A percentile compares a stretch with the other conserved stretches of the same genome.
Evolutionary conservation across 2,329 filamentous ascomycete species (phyloP).

Genomic region (Venturia nashicola): DNA sequence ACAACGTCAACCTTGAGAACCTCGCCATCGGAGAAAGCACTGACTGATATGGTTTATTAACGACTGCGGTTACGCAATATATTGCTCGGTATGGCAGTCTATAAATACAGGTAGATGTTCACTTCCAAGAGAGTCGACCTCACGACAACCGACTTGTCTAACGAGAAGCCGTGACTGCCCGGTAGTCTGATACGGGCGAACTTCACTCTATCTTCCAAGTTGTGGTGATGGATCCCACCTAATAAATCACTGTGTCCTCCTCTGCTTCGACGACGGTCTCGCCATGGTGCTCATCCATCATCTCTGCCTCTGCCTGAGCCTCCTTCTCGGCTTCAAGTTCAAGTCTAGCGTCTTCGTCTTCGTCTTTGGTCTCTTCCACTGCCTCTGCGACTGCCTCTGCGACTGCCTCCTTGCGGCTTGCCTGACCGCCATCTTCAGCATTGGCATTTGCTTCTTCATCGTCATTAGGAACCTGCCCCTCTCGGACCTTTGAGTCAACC

Average conservation of each 20-base stretch:
- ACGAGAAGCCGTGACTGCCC: not conserved
- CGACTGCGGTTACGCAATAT: too few relatives aligned
- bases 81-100: too few relatives aligned
- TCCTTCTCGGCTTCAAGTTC: constrained; percentile 13
- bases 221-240: constrained; percentile 18
- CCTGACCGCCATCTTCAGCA: constrained; percentile 36
- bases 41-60: too few relatives aligned
- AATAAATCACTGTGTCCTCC: constrained; percentile 89
- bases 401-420: not conserved
- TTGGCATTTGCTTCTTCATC: constrained; percentile 51
- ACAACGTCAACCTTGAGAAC: too few relatives aligned
- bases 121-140: too few relatives aligned
- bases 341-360: constrained; percentile 22
- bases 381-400: not conserved
- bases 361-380: not conserved
- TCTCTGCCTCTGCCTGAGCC: constrained; percentile 1
- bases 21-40: too few relatives aligned
- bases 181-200: not conserved
- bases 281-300: constrained; percentile 29
- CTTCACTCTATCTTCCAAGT: constrained; percentile 30
- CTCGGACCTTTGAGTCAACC: not conserved
- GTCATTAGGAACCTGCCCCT: constrained; percentile 24
- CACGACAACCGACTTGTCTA: too few relatives aligned
- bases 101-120: too few relatives aligned
- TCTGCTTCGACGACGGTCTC: constrained; percentile 72